A percentile compares a stretch with the other conserved stretches of the same genome.
Evolutionary conservation across 345 rosid species (phyloP).

Genomic region (Gossypium longicalyx): DNA sequence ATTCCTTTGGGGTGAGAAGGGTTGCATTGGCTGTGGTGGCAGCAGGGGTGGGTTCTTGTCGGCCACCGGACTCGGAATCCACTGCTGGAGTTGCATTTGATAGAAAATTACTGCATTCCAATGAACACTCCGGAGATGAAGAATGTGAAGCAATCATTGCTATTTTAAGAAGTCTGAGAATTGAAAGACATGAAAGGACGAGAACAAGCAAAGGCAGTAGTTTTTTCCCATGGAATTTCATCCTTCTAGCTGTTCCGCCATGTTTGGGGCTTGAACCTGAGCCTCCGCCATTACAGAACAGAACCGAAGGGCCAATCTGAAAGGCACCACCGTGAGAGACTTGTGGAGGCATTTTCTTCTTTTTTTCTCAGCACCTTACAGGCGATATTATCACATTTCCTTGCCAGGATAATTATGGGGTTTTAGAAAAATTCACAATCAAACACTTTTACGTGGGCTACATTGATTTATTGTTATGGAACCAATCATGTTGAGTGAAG

Average conservation of each 20-base stretch:
- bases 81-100: neutral
- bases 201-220: neutral
- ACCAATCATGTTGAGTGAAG: neutral
- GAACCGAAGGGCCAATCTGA: neutral
- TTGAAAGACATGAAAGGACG: neutral
- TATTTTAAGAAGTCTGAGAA: neutral
- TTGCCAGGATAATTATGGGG: too few relatives aligned
- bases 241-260: neutral
- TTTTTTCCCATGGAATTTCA: neutral
- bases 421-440: too few relatives aligned
- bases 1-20: neutral
- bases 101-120: neutral
- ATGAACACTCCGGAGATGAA: neutral
- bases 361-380: neutral
- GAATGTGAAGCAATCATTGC: neutral
- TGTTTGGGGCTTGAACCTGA: neutral
- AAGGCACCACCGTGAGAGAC: neutral
- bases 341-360: neutral
- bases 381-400: too few relatives aligned
- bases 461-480: neutral
- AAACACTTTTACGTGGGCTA: too few relatives aligned
- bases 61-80: neutral
- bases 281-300: neutral
- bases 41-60: too few relatives aligned
- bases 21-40: neutral